Evolutionary conservation across 148 eudicot genomes (phyloP).

Genomic region (Rhododendron henanense): DNA sequence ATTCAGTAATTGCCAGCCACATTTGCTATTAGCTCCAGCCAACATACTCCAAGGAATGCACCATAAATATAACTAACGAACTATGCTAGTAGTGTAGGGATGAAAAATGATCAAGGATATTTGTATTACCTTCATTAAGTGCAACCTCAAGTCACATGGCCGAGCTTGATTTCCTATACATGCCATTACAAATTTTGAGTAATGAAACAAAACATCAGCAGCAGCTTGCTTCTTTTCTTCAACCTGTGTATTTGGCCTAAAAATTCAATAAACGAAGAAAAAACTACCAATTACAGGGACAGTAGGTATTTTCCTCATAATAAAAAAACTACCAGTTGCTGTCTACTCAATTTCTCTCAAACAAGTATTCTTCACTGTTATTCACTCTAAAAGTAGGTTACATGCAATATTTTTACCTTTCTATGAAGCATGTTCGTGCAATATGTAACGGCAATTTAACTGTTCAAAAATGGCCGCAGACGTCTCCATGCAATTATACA

Average conservation of each 20-base stretch:
- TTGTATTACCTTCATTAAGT: constrained; percentile 76
- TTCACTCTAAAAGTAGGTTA: background rate
- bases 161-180: constrained; percentile 79
- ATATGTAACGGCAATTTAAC: background rate
- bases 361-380: background rate
- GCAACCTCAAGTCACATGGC: constrained; percentile 79
- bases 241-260: constrained; percentile 28
- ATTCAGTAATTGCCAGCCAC: background rate
- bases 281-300: background rate
- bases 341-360: no score
- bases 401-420: background rate
- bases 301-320: no score
- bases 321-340: background rate
- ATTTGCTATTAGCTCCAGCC: background rate
- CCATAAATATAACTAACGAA: background rate
- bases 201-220: constrained; percentile 73
- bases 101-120: background rate
- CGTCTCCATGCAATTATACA: background rate
- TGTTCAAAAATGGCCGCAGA: background rate
- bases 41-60: background rate
- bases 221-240: constrained; percentile 89
- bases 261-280: constrained; percentile 2
- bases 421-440: background rate
- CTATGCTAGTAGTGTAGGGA: background rate
- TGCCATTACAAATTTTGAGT: constrained; percentile 67